Evolutionary conservation across 2,329 filamentous ascomycete genomes (phyloP), one percentile per base, ranked within the genome.

Genomic region (Sporothrix pseudoabietina): DNA sequence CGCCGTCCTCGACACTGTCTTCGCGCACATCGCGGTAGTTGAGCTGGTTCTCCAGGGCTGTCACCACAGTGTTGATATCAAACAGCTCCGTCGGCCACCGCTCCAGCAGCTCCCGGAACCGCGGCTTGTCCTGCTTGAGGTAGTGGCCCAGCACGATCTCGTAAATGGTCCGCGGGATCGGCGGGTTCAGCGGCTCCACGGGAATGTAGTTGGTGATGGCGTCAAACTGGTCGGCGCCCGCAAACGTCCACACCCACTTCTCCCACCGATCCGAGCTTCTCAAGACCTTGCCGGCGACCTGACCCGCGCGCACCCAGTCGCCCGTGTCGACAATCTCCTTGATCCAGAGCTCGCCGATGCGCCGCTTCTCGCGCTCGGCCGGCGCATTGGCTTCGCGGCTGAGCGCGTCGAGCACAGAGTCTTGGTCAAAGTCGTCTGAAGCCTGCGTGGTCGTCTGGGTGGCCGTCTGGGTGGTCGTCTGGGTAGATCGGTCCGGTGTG

Each of bases 161-260:
- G 80, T 98, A 99, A 26, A 97, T 90, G 12, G 91, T 88, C 0
- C 91, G 90, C 0, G 94, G 90, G 14, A 99, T 86, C 0, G 93
- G 91, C 8, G 94, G 94, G 39, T 88, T 88, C 80, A 97, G 86
- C n/a, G 90, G 89, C 71, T 90, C 87, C 0, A 88, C 90, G 0
- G 96, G 96, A 41, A 99, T 92, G 78, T 92, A 90, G 49, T 92
- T 87, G 5, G 92, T 92, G 75, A 99, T 97, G 77, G 97, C 94
- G 79, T 98, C 93, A 77, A 97, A 94, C 78, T 90, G 94, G 76
- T 93, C 88, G 2, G 92, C 92, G 55, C 94, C 91, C 8, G 94
- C 93, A 82, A 99, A 99, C 0, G 89, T 91, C 89, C 92, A 97
- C 5, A 97, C 92, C 94, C 95, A 98, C 78, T 97, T 93, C 82